Conservation (phyloP, 805 yeast genomes). For the Saturnispora sanitii region DNA sequence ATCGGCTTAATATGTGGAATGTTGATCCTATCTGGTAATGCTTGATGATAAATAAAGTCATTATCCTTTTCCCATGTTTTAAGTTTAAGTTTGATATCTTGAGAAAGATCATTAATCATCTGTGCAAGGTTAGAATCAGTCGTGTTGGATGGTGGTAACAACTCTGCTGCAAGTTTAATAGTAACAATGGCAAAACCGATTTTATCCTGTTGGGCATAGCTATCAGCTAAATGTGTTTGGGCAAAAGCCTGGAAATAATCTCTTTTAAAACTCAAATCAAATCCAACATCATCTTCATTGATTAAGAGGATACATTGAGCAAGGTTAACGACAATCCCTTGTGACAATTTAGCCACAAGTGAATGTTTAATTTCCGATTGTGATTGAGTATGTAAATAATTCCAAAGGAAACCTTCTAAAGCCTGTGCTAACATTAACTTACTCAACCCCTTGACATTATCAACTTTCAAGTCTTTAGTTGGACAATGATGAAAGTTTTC, state of each 20-base stretch:
- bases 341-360: conserved; percentile 66
- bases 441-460: conserved; percentile 53
- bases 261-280: conserved; percentile 39
- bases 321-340: conserved; percentile 48
- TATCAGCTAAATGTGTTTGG: conserved; percentile 47
- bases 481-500: conserved; percentile 89
- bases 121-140: not conserved
- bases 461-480: conserved; percentile 60
- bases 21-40: conserved; percentile 50
- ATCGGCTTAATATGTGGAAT: conserved; percentile 59
- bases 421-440: conserved; percentile 76
- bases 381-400: conserved; percentile 42
- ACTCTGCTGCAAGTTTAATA: conserved; percentile 29
- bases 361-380: conserved; percentile 45
- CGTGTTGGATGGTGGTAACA: not conserved
- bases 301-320: conserved; percentile 39
- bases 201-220: conserved; percentile 44
- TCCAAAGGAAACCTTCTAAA: conserved; percentile 71
- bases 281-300: conserved; percentile 17
- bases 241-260: conserved; percentile 51
- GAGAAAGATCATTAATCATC: conserved; percentile 4
- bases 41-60: conserved; percentile 79
- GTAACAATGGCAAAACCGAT: conserved; percentile 72
- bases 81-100: conserved; percentile 21
- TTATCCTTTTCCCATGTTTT: conserved; percentile 61